phyloP scores from a whole-genome alignment of 2,329 filamentous ascomycete genomes.

The Botryotinia narcissicola region DNA sequence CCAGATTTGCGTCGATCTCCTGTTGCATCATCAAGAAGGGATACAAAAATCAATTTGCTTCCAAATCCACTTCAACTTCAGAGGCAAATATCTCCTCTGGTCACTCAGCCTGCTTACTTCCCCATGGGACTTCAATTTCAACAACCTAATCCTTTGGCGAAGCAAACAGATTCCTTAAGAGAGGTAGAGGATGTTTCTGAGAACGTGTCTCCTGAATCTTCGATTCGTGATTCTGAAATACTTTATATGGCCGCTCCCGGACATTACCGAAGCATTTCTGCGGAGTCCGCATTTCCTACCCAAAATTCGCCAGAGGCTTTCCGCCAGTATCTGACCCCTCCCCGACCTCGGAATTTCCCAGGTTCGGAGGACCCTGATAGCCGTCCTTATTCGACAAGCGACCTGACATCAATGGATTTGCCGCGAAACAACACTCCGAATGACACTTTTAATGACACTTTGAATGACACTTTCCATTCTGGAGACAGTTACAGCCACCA shows the following conservation, averaged over 20 bases:
- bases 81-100: neutral
- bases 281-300: neutral
- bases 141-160: neutral
- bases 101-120: neutral
- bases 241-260: conserved; percentile 11
- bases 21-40: conserved; percentile 22
- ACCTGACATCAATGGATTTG: conserved; percentile 22
- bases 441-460: neutral
- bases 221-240: conserved; percentile 11
- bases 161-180: neutral
- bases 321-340: conserved; percentile 14
- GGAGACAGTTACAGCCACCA: neutral
- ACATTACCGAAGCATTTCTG: neutral
- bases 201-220: neutral
- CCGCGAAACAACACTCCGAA: conserved; percentile 22
- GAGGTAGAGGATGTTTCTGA: neutral
- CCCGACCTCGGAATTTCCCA: neutral
- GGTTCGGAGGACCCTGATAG: conserved; percentile 2
- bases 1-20: conserved; percentile 20
- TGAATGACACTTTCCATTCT: neutral
- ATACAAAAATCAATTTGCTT: conserved; percentile 20
- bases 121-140: neutral
- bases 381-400: conserved; percentile 25
- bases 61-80: conserved; percentile 12
- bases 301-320: conserved; percentile 4